Conservation (phyloP, 164 flowering plant species). For the Paratinospora sagittata region DNA sequence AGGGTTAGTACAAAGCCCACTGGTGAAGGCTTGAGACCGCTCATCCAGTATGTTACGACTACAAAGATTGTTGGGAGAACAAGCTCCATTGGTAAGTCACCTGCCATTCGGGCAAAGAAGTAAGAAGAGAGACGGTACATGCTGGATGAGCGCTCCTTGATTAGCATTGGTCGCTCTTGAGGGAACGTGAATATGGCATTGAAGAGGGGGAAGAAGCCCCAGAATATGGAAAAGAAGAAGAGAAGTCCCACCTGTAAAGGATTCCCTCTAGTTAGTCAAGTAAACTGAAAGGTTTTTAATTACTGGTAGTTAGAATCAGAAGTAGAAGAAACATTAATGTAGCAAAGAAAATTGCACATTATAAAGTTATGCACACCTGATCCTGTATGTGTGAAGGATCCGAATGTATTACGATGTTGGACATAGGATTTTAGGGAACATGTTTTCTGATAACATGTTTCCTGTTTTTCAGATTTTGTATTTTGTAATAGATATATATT, state of each 20-base stretch:
- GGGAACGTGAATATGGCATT: conserved; percentile 87
- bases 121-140: conserved; percentile 92
- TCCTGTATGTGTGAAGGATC: conserved; percentile 66
- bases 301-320: neutral
- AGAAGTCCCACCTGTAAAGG: conserved; percentile 67
- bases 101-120: conserved; percentile 61
- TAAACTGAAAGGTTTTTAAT: neutral
- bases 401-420: too few species aligned
- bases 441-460: too few species aligned
- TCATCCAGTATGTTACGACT: conserved; percentile 75
- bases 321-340: neutral
- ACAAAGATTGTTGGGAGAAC: conserved; percentile 72
- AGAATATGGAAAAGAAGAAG: conserved; percentile 89
- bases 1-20: conserved; percentile 49
- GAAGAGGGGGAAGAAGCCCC: conserved; percentile 94
- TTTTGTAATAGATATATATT: too few species aligned
- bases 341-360: neutral
- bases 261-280: neutral
- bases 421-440: too few species aligned
- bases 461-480: too few species aligned
- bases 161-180: conserved; percentile 70
- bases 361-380: conserved; percentile 49
- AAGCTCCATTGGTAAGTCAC: conserved; percentile 92
- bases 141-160: conserved; percentile 70
- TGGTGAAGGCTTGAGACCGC: conserved; percentile 69